Evolutionary conservation across 768 basidiomycete species (phyloP).

Genomic region (Tulasnella sp.): DNA sequence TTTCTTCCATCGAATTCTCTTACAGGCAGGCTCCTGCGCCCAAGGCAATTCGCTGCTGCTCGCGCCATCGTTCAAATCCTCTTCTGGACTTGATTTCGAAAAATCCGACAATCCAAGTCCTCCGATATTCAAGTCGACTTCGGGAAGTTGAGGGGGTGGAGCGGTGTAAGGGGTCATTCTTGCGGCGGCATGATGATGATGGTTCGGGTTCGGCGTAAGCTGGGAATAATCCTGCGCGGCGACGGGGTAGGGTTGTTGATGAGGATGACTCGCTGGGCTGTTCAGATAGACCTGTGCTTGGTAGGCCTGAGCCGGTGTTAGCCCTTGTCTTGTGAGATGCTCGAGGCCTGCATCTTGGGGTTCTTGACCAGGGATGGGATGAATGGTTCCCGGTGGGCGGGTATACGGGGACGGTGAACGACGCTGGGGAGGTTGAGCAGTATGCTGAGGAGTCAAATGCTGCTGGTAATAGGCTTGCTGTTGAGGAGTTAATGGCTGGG

Average conservation of each 20-base stretch:
- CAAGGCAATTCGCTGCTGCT: conserved; percentile 4
- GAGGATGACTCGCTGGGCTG: conserved; percentile 22
- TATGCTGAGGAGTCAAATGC: neutral
- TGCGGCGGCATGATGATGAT: neutral
- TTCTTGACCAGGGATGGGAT: neutral
- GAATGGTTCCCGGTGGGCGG: neutral
- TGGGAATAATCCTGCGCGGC: neutral
- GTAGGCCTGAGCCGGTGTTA: conserved; percentile 71
- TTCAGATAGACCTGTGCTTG: conserved; percentile 48
- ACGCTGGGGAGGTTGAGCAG: neutral
- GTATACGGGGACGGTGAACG: neutral
- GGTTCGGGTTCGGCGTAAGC: neutral
- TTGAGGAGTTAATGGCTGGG: neutral
- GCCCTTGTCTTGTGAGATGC: conserved; percentile 25
- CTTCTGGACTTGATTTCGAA: neutral
- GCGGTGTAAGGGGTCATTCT: neutral
- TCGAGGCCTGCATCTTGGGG: conserved; percentile 4
- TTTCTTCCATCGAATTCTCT: neutral
- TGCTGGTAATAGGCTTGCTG: neutral
- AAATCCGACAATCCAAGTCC: conserved; percentile 8
- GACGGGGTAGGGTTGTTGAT: conserved; percentile 16
- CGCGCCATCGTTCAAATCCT: neutral
- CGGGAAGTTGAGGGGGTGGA: conserved; percentile 5
- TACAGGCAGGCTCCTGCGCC: neutral
- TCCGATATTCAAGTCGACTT: neutral